phyloP scores from a whole-genome alignment of 768 basidiomycete species.

The Mrakia frigida region DNA sequence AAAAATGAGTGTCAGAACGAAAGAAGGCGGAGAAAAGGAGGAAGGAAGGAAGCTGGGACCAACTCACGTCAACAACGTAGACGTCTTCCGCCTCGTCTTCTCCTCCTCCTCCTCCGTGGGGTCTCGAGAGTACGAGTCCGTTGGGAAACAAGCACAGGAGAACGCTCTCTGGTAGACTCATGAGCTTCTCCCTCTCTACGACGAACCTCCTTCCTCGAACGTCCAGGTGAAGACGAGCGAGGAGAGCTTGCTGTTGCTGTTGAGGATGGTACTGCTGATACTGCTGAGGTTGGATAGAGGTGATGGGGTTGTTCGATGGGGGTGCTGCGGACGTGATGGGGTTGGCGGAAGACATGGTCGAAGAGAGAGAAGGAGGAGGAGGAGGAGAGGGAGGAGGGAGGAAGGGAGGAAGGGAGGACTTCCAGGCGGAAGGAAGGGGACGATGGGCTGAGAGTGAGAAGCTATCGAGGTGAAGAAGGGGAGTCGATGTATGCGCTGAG shows the following conservation, averaged over 20 bases:
- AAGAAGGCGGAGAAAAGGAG: background rate
- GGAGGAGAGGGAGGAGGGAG: background rate
- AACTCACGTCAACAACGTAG: conserved; percentile 89
- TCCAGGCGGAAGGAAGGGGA: background rate
- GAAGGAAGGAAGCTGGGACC: background rate
- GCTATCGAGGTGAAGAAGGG: no score
- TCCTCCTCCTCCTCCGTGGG: conserved; percentile 62
- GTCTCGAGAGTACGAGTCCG: conserved; percentile 85
- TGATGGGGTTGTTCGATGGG: conserved; percentile 42
- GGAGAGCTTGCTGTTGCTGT: conserved; percentile 53
- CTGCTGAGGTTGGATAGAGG: conserved; percentile 40
- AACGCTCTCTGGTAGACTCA: conserved; percentile 97
- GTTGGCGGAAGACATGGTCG: conserved; percentile 34
- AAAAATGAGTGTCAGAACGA: background rate
- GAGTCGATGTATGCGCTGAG: no score
- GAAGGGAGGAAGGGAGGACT: background rate
- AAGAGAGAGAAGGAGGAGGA: background rate
- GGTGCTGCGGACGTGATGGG: conserved; percentile 46
- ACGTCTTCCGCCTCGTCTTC: conserved; percentile 80
- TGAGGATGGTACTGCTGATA: conserved; percentile 35
- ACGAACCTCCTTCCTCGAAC: conserved; percentile 84
- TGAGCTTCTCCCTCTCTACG: conserved; percentile 93
- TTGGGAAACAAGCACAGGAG: conserved; percentile 95
- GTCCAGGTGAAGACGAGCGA: conserved; percentile 84
- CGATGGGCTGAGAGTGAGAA: no score